Conservation (phyloP, 176 grass and related monocot species). For the Hordeum marinum region DNA sequence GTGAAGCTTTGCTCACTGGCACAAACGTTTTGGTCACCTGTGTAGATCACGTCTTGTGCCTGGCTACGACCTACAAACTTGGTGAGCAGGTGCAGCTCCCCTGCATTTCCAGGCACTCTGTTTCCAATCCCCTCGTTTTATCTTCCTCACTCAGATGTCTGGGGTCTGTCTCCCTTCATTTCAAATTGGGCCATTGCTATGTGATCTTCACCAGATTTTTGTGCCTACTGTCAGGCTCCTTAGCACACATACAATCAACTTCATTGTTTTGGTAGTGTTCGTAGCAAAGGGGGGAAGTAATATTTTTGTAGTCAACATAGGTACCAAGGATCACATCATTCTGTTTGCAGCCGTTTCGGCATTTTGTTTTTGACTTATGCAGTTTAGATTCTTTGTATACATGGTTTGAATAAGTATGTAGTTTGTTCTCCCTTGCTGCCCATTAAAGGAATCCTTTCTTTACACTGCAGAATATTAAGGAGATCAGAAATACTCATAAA, state of each 20-base stretch:
- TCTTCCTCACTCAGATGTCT: background rate
- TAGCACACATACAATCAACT: background rate
- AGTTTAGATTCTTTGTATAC: background rate
- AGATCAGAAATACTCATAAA: constrained; percentile 81
- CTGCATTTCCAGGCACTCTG: background rate
- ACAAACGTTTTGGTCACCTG: background rate
- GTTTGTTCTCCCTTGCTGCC: background rate
- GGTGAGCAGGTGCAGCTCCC: background rate
- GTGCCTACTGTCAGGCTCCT: background rate
- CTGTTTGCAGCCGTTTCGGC: background rate
- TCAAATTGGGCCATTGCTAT: background rate
- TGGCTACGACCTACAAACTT: background rate
- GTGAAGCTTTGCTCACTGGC: background rate
- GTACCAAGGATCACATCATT: background rate
- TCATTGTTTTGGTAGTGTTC: background rate
- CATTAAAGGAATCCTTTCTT: constrained; percentile 21
- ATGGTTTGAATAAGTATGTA: background rate
- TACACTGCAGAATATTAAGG: constrained; percentile 76
- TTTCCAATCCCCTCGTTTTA: background rate
- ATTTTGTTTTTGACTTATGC: background rate
- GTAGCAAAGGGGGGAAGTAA: background rate
- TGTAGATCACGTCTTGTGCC: background rate
- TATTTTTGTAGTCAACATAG: background rate
- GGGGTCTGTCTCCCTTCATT: background rate
- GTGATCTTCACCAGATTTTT: background rate